Percentiles rank a stretch among this genome's conserved stretches.
These are phyloP conservation scores for Lachnellula occidentalis DNA, from an alignment of 2,329 filamentous ascomycete species.

Conservation along the genomic window DNA sequence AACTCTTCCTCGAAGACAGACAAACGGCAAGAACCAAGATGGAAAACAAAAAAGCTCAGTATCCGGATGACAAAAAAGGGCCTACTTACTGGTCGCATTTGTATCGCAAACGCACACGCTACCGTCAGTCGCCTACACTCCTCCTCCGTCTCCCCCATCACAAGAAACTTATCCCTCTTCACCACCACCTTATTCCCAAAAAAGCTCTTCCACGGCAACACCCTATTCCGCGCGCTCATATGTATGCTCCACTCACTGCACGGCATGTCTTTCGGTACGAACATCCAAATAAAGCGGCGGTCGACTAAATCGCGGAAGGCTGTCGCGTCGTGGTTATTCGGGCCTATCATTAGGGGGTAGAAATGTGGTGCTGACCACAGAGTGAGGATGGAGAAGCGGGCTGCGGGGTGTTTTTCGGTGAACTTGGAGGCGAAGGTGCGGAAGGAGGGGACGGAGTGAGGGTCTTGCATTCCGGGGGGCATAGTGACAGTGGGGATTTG, in stretches of 20 bases:
- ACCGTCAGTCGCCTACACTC: conserved; percentile 36
- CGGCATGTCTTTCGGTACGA: conserved; percentile 43
- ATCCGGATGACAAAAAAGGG: too few species aligned
- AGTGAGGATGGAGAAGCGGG: conserved; percentile 39
- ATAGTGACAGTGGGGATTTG: conserved; percentile 20
- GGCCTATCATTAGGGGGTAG: conserved; percentile 42
- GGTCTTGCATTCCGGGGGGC: conserved; percentile 30
- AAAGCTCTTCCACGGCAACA: conserved; percentile 19
- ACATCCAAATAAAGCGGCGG: conserved; percentile 43
- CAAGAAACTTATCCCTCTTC: conserved; percentile 39
- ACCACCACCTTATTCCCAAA: conserved; percentile 36
- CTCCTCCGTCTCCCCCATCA: conserved; percentile 40
- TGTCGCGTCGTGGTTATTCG: conserved; percentile 31
- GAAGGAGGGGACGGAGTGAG: conserved; percentile 32
- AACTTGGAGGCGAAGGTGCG: conserved; percentile 31
- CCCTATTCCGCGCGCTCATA: conserved; percentile 28
- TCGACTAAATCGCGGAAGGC: conserved; percentile 39
- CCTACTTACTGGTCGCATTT: conserved; percentile 35
- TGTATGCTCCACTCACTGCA: conserved; percentile 40
- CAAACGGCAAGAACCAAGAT: conserved; percentile 16
- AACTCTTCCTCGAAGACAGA: neutral
- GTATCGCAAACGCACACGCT: conserved; percentile 40
- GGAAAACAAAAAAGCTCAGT: too few species aligned
- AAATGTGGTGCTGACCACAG: conserved; percentile 45
- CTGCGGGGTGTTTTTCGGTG: conserved; percentile 18